phyloP scores from a whole-genome alignment of 2,329 filamentous ascomycete species.

The Beauveria asiatica region DNA sequence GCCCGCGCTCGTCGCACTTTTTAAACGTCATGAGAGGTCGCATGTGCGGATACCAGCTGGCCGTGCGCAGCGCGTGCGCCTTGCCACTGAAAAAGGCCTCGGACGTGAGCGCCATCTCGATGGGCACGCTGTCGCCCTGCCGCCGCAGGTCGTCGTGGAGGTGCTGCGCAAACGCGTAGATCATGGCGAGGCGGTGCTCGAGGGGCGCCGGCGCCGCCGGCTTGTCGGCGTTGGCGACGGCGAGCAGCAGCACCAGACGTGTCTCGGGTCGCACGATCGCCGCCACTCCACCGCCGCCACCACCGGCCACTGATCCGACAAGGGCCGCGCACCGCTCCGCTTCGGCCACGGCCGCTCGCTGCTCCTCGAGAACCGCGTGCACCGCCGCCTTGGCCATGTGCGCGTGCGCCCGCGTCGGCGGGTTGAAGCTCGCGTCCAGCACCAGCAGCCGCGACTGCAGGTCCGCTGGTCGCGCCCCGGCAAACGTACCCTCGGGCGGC shows the following conservation, averaged over 20 bases:
- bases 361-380: constrained; percentile 17
- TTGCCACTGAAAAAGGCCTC: constrained; percentile 70
- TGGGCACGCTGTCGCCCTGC: constrained; percentile 18
- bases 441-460: constrained; percentile 36
- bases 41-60: constrained; percentile 31
- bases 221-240: constrained; percentile 60
- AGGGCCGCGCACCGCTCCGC: background rate
- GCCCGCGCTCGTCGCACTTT: background rate
- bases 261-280: constrained; percentile 12
- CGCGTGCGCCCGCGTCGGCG: constrained; percentile 53
- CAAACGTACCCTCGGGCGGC: constrained; percentile 16
- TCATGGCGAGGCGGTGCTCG: constrained; percentile 59
- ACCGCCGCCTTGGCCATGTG: constrained; percentile 45
- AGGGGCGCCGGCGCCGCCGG: constrained; percentile 59
- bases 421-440: constrained; percentile 62
- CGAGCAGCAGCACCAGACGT: constrained; percentile 50
- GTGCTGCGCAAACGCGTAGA: constrained; percentile 59
- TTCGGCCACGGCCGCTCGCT: constrained; percentile 4
- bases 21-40: constrained; percentile 1
- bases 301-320: background rate
- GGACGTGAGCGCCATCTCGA: constrained; percentile 64
- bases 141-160: constrained; percentile 24
- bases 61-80: constrained; percentile 45
- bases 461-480: constrained; percentile 5
- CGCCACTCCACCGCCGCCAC: constrained; percentile 9